Percentiles rank a stretch among this genome's conserved stretches.
phyloP scores from a whole-genome alignment of 2,329 filamentous ascomycete species.

The Colletotrichum graminicola region DNA sequence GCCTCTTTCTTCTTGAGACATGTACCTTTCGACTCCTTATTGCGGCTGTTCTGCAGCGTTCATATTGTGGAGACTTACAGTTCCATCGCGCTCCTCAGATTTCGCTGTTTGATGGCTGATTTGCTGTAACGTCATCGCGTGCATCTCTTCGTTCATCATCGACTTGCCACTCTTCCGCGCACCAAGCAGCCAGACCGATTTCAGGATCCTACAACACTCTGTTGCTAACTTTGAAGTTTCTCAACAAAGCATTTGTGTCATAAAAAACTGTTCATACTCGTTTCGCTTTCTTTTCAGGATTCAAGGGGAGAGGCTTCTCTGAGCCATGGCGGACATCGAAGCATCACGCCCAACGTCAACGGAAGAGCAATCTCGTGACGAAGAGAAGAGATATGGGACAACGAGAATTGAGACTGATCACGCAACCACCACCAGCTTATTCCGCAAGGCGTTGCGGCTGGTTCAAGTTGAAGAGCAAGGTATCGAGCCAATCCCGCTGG shows the following conservation, averaged over 20 bases:
- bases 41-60: too few relatives aligned
- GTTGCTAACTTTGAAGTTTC: not conserved
- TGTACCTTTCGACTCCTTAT: not conserved
- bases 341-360: not conserved
- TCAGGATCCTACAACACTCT: not conserved
- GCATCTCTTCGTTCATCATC: not conserved
- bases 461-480: slow-evolving; percentile 58
- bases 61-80: not conserved
- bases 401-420: not conserved
- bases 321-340: slow-evolving; percentile 25
- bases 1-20: not conserved
- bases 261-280: not conserved
- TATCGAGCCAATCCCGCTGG: slow-evolving; percentile 57
- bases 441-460: slow-evolving; percentile 19
- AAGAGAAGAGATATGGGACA: not conserved
- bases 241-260: not conserved
- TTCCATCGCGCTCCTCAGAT: not conserved
- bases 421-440: not conserved
- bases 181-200: not conserved
- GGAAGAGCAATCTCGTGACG: not conserved
- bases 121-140: not conserved
- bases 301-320: not conserved
- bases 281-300: not conserved
- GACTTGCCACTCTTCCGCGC: not conserved
- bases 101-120: not conserved